A percentile compares a stretch with the other conserved stretches of the same genome.
phyloP scores from a whole-genome alignment of 768 basidiomycete genomes.

The Auriscalpium microsporum region DNA sequence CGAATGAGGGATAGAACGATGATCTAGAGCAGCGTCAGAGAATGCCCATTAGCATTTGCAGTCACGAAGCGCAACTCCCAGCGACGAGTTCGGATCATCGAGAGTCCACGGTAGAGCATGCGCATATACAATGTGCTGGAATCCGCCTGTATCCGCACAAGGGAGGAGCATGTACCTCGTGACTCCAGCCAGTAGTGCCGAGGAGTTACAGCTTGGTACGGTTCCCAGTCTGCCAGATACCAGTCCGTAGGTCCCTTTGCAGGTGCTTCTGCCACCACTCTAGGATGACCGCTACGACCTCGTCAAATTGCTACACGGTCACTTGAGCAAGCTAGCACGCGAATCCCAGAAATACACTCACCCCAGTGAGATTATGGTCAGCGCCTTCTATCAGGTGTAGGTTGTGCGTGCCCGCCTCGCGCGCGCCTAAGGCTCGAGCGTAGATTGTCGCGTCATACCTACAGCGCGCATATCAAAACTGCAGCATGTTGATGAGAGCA shows the following conservation, averaged over 20 bases:
- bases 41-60: no score
- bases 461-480: neutral
- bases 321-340: neutral
- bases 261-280: constrained; percentile 54
- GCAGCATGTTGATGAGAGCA: neutral
- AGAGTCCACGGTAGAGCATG: no score
- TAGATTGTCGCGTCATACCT: constrained; percentile 73
- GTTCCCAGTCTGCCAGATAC: constrained; percentile 53
- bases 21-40: no score
- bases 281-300: constrained; percentile 58
- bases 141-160: neutral
- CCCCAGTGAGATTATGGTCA: constrained; percentile 72
- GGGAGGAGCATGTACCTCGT: no score
- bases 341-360: constrained; percentile 15
- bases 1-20: no score
- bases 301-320: constrained; percentile 42
- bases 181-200: neutral
- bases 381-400: constrained; percentile 64
- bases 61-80: no score
- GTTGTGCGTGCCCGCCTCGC: constrained; percentile 60
- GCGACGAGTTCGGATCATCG: no score
- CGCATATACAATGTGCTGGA: neutral
- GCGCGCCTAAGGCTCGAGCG: constrained; percentile 45
- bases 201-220: constrained; percentile 35
- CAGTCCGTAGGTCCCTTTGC: constrained; percentile 44